Evolutionary conservation across 2,329 filamentous ascomycete genomes (phyloP).

Genomic region (Volutella citrinella): DNA sequence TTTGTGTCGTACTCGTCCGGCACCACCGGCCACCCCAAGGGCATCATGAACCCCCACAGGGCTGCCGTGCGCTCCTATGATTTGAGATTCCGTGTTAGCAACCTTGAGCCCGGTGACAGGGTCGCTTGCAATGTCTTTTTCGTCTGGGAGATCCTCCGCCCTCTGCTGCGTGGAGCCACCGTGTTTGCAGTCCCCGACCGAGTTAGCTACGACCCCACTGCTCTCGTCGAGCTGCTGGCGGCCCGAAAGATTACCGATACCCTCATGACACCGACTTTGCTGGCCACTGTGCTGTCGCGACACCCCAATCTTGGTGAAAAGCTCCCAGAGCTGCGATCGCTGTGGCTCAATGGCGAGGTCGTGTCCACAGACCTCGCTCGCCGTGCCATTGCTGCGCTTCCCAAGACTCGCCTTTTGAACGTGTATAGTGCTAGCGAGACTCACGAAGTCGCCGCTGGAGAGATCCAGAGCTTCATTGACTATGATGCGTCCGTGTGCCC

Average conservation of each 20-base stretch:
- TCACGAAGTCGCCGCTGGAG: slow-evolving; percentile 75
- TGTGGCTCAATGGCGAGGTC: slow-evolving; percentile 83
- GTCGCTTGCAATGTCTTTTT: slow-evolving; percentile 90
- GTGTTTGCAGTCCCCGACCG: slow-evolving; percentile 74
- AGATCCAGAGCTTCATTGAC: slow-evolving; percentile 66
- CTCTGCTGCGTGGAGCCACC: slow-evolving; percentile 71
- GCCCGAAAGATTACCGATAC: slow-evolving; percentile 71
- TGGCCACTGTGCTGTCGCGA: slow-evolving; percentile 70
- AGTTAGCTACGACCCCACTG: slow-evolving; percentile 72
- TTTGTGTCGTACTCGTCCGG: slow-evolving; percentile 82
- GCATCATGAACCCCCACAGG: slow-evolving; percentile 75
- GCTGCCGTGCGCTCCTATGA: slow-evolving; percentile 73
- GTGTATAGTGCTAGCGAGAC: slow-evolving; percentile 83
- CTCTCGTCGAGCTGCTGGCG: slow-evolving; percentile 68
- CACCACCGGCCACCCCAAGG: slow-evolving; percentile 76
- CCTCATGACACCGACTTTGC: slow-evolving; percentile 77
- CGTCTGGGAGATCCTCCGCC: slow-evolving; percentile 79
- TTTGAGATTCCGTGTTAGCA: slow-evolving; percentile 66
- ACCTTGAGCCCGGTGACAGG: slow-evolving; percentile 68
- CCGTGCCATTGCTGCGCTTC: slow-evolving; percentile 64
- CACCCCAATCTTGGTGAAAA: slow-evolving; percentile 62
- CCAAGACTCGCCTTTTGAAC: slow-evolving; percentile 68
- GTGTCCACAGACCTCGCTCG: slow-evolving; percentile 74
- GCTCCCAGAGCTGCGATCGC: slow-evolving; percentile 63
- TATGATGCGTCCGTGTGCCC: slow-evolving; percentile 66